A percentile compares a stretch with the other conserved stretches of the same genome.
These are phyloP conservation scores for Cnidoscolus chayamansa DNA, from an alignment of 441 rosid species.

Conservation along the genomic window DNA sequence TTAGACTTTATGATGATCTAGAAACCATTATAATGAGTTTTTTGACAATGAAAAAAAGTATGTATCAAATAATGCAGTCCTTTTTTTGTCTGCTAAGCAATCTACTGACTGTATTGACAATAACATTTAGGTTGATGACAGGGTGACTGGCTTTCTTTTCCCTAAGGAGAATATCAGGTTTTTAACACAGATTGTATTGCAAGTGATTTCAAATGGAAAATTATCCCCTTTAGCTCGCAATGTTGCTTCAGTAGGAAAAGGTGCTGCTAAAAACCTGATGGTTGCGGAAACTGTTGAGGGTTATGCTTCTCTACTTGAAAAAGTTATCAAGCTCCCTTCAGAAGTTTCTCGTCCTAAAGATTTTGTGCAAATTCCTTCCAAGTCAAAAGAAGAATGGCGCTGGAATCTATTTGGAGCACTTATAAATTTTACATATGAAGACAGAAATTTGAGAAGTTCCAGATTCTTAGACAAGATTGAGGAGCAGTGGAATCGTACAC, in stretches of 20 bases:
- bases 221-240: constrained; percentile 53
- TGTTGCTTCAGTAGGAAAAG: constrained; percentile 59
- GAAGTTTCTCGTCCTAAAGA: constrained; percentile 71
- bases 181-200: constrained; percentile 53
- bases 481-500: constrained; percentile 62
- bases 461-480: constrained; percentile 57
- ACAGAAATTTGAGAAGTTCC: constrained; percentile 48
- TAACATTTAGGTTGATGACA: constrained; percentile 75
- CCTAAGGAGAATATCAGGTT: constrained; percentile 62
- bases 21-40: not conserved
- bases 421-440: constrained; percentile 39
- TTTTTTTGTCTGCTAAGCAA: constrained; percentile 24
- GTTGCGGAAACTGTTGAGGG: constrained; percentile 71
- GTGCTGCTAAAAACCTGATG: constrained; percentile 68
- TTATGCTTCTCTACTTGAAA: constrained; percentile 63
- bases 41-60: too few relatives aligned
- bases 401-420: constrained; percentile 64
- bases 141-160: constrained; percentile 83
- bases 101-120: constrained; percentile 50
- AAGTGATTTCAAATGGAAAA: constrained; percentile 55
- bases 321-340: constrained; percentile 69
- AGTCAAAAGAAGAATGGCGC: constrained; percentile 64
- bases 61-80: not conserved
- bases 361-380: constrained; percentile 45
- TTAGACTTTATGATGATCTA: not conserved